Conservation (phyloP, 257 asterid species). For the Forsythia viridissima region DNA sequence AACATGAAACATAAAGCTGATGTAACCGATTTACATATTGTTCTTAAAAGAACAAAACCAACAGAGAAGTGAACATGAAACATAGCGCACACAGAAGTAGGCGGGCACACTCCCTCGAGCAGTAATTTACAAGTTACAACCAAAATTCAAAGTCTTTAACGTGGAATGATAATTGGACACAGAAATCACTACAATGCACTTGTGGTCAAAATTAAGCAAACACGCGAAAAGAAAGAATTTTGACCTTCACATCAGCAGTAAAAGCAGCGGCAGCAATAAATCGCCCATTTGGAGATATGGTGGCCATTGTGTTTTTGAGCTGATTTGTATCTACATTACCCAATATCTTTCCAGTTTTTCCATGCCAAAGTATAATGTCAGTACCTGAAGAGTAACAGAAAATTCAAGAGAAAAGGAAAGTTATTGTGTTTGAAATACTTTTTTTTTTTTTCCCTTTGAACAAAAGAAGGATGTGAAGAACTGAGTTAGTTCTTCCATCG, state of each 20-base stretch:
- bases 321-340: conserved; percentile 94
- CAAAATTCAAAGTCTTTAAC: background rate
- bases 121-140: background rate
- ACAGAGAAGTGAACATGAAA: background rate
- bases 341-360: conserved; percentile 78
- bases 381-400: conserved; percentile 64
- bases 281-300: conserved; percentile 93
- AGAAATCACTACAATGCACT: conserved; percentile 7
- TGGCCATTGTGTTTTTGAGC: conserved; percentile 94
- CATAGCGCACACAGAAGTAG: background rate
- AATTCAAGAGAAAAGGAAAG: background rate
- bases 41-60: background rate
- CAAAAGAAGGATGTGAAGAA: conserved; percentile 6
- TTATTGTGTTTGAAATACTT: background rate
- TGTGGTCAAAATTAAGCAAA: background rate
- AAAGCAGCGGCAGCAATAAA: conserved; percentile 99
- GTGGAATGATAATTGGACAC: background rate
- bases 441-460: background rate
- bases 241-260: conserved; percentile 98
- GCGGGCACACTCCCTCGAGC: background rate
- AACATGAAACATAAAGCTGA: background rate
- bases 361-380: conserved; percentile 88
- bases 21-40: background rate
- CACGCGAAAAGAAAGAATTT: background rate
- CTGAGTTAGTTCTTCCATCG: background rate